A percentile compares a stretch with the other conserved stretches of the same genome.
These are phyloP conservation scores for Coemansia sp. DNA, from an alignment of 192 early-diverging fungal species.

Conservation along the genomic window DNA sequence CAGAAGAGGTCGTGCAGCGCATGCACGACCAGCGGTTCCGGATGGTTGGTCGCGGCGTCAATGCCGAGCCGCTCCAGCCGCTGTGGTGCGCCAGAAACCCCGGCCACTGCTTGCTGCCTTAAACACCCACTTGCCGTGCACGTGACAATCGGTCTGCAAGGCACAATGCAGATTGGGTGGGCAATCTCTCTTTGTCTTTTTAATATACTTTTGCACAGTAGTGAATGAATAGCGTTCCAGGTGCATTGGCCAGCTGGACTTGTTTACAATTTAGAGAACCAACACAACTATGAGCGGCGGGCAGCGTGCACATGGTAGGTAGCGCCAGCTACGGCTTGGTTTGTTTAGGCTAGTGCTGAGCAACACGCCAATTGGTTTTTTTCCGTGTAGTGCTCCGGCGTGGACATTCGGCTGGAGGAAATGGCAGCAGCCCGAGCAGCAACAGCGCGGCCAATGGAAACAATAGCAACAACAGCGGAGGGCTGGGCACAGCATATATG, in stretches of 20 bases:
- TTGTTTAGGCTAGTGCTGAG: not conserved
- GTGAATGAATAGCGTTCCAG: no score
- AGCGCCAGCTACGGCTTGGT: not conserved
- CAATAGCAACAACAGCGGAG: constrained; percentile 10
- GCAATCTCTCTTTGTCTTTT: no score
- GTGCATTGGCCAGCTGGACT: no score
- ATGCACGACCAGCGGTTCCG: constrained; percentile 73
- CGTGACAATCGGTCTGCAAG: no score
- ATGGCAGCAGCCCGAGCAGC: constrained; percentile 13
- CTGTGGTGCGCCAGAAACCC: constrained; percentile 71
- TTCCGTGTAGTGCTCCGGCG: constrained; percentile 25
- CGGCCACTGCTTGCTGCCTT: constrained; percentile 46
- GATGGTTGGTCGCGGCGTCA: constrained; percentile 63
- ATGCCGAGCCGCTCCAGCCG: constrained; percentile 70
- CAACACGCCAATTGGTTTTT: not conserved
- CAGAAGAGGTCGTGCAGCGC: constrained; percentile 60
- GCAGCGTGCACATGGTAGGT: constrained; percentile 38
- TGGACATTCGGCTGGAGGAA: constrained; percentile 17
- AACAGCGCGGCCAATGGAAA: constrained; percentile 9
- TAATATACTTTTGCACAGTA: no score
- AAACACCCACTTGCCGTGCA: not conserved
- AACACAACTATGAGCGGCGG: constrained; percentile 4
- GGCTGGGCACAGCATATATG: constrained; percentile 8
- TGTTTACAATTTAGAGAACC: not conserved
- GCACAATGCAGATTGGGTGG: no score